Evolutionary conservation across 2,329 filamentous ascomycete species (phyloP).

Genomic region (Diaporthe sp.): DNA sequence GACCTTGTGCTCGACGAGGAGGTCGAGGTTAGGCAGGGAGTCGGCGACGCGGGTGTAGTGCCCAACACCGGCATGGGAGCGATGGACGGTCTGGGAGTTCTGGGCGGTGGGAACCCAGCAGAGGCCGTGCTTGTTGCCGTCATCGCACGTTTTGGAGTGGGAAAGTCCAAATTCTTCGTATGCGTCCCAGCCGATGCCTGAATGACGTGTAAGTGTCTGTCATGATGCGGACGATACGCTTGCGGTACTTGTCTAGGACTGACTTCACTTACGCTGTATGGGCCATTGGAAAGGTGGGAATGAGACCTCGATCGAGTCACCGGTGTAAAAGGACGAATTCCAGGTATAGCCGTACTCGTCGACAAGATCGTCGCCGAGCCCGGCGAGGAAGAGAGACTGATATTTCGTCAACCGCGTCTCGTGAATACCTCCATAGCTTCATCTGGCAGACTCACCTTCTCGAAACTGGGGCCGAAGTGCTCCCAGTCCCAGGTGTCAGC

Average conservation of each 20-base stretch:
- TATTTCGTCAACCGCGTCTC: neutral
- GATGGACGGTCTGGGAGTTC: constrained; percentile 7
- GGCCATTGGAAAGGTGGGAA: constrained; percentile 22
- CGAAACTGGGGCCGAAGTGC: constrained; percentile 13
- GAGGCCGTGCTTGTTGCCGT: neutral
- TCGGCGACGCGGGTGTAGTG: constrained; percentile 7
- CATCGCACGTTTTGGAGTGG: neutral
- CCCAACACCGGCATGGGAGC: constrained; percentile 17
- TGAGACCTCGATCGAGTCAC: constrained; percentile 21
- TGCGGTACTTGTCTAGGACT: neutral
- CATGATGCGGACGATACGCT: neutral
- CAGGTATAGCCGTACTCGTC: constrained; percentile 9
- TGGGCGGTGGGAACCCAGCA: constrained; percentile 15
- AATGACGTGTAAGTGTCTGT: neutral
- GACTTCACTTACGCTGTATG: constrained; percentile 2
- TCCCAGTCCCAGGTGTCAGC: constrained; percentile 22
- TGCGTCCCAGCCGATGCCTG: neutral
- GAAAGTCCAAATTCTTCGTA: neutral
- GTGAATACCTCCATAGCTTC: neutral
- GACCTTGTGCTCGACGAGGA: constrained; percentile 14
- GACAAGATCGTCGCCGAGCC: constrained; percentile 1
- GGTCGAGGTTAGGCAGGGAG: constrained; percentile 10
- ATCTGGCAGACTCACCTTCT: constrained; percentile 13
- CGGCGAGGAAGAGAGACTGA: constrained; percentile 11
- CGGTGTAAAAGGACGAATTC: neutral